These are phyloP conservation scores for Schwanniomyces pseudopolymorphus DNA, from an alignment of 805 yeast genomes.

Conservation along the genomic window DNA sequence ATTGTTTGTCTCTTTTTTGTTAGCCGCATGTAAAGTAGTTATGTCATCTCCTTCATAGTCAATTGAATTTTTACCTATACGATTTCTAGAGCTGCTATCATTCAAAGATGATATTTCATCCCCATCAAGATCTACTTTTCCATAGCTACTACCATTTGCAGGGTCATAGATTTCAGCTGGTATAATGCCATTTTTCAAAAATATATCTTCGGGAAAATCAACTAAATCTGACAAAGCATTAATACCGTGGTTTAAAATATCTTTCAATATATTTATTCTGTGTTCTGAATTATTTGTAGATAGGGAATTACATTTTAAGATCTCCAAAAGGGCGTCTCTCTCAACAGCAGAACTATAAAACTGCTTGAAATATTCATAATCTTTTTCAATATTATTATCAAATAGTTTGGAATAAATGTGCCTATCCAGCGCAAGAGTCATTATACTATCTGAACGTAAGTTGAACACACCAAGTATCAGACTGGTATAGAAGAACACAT, in stretches of 20 bases:
- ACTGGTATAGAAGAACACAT: neutral
- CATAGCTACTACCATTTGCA: neutral
- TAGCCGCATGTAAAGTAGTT: slow-evolving; percentile 14
- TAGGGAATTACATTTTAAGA: slow-evolving; percentile 20
- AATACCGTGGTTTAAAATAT: slow-evolving; percentile 19
- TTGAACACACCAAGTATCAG: neutral
- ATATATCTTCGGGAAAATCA: slow-evolving; percentile 9
- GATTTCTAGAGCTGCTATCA: slow-evolving; percentile 7
- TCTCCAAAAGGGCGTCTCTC: slow-evolving; percentile 19
- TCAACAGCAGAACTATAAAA: slow-evolving; percentile 26
- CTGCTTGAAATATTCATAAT: slow-evolving; percentile 17
- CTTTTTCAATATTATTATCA: slow-evolving; percentile 13
- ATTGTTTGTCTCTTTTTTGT: neutral
- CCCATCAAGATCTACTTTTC: slow-evolving; percentile 14
- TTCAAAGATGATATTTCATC: slow-evolving; percentile 21
- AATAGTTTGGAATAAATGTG: slow-evolving; percentile 24
- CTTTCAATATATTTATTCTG: slow-evolving; percentile 6
- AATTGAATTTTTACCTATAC: neutral
- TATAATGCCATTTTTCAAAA: neutral
- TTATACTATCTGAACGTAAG: neutral
- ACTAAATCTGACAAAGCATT: slow-evolving; percentile 19
- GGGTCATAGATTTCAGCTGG: neutral
- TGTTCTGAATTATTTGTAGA: neutral
- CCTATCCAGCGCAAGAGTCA: neutral
- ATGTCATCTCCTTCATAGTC: slow-evolving; percentile 22